These are phyloP conservation scores for Ceratocystis papillata DNA, from an alignment of 2,329 filamentous ascomycete genomes.

Conservation along the genomic window DNA sequence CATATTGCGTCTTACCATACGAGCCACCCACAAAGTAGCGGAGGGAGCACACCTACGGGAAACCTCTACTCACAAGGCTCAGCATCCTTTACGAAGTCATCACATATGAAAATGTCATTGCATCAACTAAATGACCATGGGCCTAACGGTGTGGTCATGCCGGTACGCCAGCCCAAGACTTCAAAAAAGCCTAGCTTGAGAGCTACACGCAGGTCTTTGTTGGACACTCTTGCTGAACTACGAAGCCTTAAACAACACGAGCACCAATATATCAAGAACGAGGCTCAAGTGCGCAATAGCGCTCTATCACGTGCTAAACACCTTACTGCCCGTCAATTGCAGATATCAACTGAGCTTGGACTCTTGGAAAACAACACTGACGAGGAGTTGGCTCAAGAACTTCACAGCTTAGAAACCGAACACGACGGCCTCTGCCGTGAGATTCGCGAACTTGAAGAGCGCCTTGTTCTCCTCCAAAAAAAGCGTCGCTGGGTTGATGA, in stretches of 20 bases:
- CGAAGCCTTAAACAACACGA: conserved; percentile 59
- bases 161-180: conserved; percentile 46
- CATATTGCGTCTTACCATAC: neutral
- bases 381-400: conserved; percentile 49
- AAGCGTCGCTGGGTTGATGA: conserved; percentile 49
- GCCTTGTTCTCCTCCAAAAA: conserved; percentile 49
- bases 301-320: conserved; percentile 48
- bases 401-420: conserved; percentile 49
- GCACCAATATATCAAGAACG: conserved; percentile 46
- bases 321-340: conserved; percentile 41
- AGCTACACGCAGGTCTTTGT: conserved; percentile 54
- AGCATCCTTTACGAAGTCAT: conserved; percentile 33
- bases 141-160: conserved; percentile 43
- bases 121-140: conserved; percentile 34
- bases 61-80: conserved; percentile 32
- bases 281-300: conserved; percentile 45
- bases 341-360: conserved; percentile 43
- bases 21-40: conserved; percentile 24
- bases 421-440: conserved; percentile 45
- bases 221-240: conserved; percentile 52
- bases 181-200: conserved; percentile 45
- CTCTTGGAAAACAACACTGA: conserved; percentile 46
- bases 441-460: conserved; percentile 55
- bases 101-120: conserved; percentile 33
- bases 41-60: conserved; percentile 36